Conservation (phyloP, 306 rosid species). For the Fragaria ananassa region DNA sequence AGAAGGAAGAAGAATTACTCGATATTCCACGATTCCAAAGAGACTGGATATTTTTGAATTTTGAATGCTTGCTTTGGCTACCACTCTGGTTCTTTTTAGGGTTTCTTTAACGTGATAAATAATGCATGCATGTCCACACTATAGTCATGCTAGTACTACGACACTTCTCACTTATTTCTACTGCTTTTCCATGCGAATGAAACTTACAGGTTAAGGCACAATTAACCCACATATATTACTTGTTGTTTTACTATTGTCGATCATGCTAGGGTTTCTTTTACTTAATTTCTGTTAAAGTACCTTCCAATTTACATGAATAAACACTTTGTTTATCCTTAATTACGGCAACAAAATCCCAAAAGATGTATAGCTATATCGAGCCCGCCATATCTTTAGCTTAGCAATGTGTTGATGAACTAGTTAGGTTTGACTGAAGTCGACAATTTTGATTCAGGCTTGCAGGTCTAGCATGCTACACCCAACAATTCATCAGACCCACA, state of each 20-base stretch:
- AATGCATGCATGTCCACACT: conserved; percentile 27
- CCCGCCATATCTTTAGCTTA: conserved; percentile 11
- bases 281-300: too few relatives aligned
- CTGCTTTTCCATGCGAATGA: not conserved
- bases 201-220: not conserved
- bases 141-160: not conserved
- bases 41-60: conserved; percentile 53
- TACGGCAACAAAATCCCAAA: not conserved
- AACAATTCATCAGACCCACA: conserved; percentile 53
- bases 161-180: not conserved
- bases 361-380: not conserved
- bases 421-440: conserved; percentile 10
- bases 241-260: too few relatives aligned
- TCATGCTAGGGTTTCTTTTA: too few relatives aligned
- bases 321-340: not conserved
- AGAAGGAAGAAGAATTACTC: conserved; percentile 30
- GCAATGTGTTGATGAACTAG: conserved; percentile 8
- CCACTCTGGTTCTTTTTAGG: conserved; percentile 26
- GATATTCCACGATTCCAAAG: conserved; percentile 51
- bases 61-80: conserved; percentile 38
- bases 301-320: too few relatives aligned
- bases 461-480: conserved; percentile 23
- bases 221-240: not conserved
- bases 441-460: not conserved
- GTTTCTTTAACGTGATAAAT: conserved; percentile 29